phyloP scores from a whole-genome alignment of 805 yeast genomes.

The Myxozyma lipomycoides region DNA sequence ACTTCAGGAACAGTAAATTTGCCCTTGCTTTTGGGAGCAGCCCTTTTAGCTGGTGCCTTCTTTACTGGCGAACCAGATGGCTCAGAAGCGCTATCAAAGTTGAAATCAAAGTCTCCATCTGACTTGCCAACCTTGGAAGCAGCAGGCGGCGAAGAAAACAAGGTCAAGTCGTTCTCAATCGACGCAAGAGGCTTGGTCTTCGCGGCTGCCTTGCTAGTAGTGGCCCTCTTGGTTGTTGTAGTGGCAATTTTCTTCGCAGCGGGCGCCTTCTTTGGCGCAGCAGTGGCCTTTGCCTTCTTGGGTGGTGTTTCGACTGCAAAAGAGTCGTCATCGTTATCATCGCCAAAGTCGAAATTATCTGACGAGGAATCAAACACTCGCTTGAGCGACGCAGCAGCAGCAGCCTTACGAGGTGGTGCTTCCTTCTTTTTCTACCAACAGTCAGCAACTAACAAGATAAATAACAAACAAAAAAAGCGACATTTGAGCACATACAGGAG shows the following conservation, averaged over 20 bases:
- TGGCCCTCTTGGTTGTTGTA: constrained; percentile 23
- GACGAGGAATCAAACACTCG: constrained; percentile 22
- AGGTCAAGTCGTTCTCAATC: constrained; percentile 6
- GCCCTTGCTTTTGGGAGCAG: neutral
- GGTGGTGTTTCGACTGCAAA: constrained; percentile 19
- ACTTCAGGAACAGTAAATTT: too few relatives aligned
- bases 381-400: constrained; percentile 22
- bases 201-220: constrained; percentile 10
- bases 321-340: constrained; percentile 12
- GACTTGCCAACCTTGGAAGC: constrained; percentile 1
- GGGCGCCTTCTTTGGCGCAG: constrained; percentile 5
- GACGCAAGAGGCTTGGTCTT: constrained; percentile 10
- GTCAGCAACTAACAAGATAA: neutral
- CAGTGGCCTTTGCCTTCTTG: constrained; percentile 13
- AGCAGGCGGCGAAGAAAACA: constrained; percentile 9
- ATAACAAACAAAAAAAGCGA: neutral
- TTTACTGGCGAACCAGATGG: neutral
- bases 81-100: neutral
- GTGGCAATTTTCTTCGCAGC: constrained; percentile 12
- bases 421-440: constrained; percentile 5
- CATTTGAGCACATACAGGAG: neutral
- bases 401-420: constrained; percentile 10
- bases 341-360: constrained; percentile 16
- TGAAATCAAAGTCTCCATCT: constrained; percentile 4
- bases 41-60: neutral